Evolutionary conservation across 2,329 filamentous ascomycete species (phyloP).

Genomic region (Pseudogymnoascus sp.): DNA sequence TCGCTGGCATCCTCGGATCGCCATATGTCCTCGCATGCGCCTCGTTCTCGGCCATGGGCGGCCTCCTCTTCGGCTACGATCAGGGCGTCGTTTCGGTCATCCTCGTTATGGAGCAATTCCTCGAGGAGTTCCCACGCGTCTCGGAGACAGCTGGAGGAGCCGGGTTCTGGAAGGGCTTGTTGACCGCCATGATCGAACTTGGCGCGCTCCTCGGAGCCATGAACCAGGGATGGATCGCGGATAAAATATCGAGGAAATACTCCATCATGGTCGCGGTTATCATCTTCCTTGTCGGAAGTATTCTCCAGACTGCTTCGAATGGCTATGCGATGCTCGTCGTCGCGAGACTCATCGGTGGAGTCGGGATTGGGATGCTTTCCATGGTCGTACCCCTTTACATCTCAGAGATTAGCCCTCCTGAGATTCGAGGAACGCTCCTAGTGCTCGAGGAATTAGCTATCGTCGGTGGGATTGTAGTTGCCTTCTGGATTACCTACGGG

Average conservation of each 20-base stretch:
- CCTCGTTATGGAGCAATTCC: constrained; percentile 32
- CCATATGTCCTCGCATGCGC: constrained; percentile 31
- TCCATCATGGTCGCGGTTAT: constrained; percentile 43
- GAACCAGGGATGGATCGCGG: constrained; percentile 43
- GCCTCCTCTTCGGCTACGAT: constrained; percentile 36
- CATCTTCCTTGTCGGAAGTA: constrained; percentile 43
- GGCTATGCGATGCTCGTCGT: constrained; percentile 45
- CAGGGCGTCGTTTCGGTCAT: constrained; percentile 37
- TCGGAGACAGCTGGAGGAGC: constrained; percentile 27
- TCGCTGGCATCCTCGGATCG: constrained; percentile 28
- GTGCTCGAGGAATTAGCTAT: constrained; percentile 31
- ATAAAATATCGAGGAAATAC: constrained; percentile 44
- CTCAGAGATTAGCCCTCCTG: constrained; percentile 42
- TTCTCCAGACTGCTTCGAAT: constrained; percentile 43
- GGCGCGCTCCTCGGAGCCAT: constrained; percentile 41
- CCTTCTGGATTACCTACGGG: constrained; percentile 38
- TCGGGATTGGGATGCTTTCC: constrained; percentile 44
- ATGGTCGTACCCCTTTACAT: constrained; percentile 47
- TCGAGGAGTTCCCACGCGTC: constrained; percentile 29
- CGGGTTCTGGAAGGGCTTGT: constrained; percentile 20
- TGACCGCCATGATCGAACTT: constrained; percentile 49
- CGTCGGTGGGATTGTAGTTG: constrained; percentile 37
- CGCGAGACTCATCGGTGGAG: constrained; percentile 42
- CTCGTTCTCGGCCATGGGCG: constrained; percentile 32
- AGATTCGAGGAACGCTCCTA: constrained; percentile 18